Base-by-base conservation (phyloP, 441 rosid species). In the Populus trichocarpa region DNA sequence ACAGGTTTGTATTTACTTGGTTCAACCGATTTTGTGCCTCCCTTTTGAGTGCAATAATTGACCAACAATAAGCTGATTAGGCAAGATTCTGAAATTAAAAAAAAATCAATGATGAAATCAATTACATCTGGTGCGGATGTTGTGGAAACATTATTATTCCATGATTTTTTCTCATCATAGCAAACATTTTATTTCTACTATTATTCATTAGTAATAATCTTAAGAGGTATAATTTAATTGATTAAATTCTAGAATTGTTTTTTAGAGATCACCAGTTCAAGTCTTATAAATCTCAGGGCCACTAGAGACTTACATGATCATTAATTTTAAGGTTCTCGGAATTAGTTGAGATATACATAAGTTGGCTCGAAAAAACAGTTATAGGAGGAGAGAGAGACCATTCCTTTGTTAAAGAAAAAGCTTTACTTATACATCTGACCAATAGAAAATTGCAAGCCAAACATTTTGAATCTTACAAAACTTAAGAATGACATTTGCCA, bases 311-410 rank as follows among this genome's bases (percentile, higher is more conserved):
- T 26, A 26, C 28, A 26, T 26, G 28, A 26, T 26, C 0, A 26
- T 26, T 26, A 26, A 26, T 26, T 26, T 26, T 26, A 26, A 26
- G 0, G 0, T 26, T 1, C 2, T 1, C 0, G 0, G 0, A 26
- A 26, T 26, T 26, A 26, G 2, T 26, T 26, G 26, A 26, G 26
- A 26, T 26, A 1, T 1, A 26, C 1, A 1, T 25, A 25, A 25
- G 1, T 25, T 25, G 1, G 1, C 1, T 1, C 26, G 1, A 25
- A 25, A 25, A 25, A 25, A 25, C 25, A 25, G 2, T 38, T 40
- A 13, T 40, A 40, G 64, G n/a, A 57, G 64, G 25, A 59, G 64
- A 59, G 64, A 26, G 28, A 26, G 28, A 59, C 25, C n/a, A n/a
- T 6, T 59, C 22, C 11, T 59, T 23, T 8, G 23, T 20, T 8